Evolutionary conservation across 768 basidiomycete genomes (phyloP).

Genomic region (Termitomyces sp.): DNA sequence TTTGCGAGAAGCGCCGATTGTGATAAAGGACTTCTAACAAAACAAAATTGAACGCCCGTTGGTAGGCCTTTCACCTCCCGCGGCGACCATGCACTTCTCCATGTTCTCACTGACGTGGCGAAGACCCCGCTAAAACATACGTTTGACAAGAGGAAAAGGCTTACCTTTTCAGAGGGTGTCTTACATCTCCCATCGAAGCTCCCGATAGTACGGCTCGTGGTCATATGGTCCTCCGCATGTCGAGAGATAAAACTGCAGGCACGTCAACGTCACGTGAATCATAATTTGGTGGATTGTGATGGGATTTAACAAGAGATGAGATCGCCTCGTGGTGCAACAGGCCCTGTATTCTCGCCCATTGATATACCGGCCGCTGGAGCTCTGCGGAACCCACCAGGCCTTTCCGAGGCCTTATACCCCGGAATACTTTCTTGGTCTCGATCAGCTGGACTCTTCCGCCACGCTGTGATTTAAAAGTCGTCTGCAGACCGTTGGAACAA

Average conservation of each 20-base stretch:
- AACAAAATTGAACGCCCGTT: neutral
- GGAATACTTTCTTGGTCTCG: constrained; percentile 23
- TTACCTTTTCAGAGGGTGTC: neutral
- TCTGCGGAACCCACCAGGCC: constrained; percentile 25
- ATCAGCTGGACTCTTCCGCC: constrained; percentile 21
- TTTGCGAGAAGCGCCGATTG: neutral
- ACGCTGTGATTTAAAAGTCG: constrained; percentile 3
- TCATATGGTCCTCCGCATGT: constrained; percentile 5
- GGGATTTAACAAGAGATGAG: neutral
- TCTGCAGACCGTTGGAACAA: constrained; percentile 18
- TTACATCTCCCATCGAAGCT: neutral
- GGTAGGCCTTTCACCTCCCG: neutral
- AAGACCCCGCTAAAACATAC: neutral
- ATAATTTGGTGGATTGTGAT: constrained; percentile 11
- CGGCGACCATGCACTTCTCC: no score
- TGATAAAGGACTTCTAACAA: neutral
- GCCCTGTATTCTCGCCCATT: neutral
- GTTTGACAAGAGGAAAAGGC: neutral
- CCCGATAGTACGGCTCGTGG: constrained; percentile 4
- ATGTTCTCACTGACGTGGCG: neutral
- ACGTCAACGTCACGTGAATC: constrained; percentile 19
- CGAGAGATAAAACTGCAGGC: constrained; percentile 8
- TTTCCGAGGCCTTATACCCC: constrained; percentile 19
- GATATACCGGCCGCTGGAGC: neutral
- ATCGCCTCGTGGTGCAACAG: constrained; percentile 25